Evolutionary conservation across 306 rosid genomes (phyloP).

Genomic region (Fragaria iinumae): DNA sequence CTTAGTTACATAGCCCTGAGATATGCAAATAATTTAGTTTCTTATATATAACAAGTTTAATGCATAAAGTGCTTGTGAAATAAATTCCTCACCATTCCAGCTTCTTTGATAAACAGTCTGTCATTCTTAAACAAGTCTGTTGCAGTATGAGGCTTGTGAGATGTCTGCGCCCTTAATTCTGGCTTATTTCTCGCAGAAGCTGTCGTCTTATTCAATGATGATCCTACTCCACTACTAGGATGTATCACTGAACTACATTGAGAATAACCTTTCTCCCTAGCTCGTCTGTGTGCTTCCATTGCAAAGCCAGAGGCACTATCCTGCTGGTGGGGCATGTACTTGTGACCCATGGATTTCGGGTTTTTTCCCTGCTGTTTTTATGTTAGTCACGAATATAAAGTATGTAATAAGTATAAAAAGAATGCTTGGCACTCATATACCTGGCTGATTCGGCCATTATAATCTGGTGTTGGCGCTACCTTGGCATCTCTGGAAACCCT

Average conservation of each 20-base stretch:
- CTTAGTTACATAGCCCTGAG: conserved; percentile 55
- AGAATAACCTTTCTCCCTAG: conserved; percentile 30
- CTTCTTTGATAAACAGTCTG: conserved; percentile 28
- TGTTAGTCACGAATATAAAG: conserved; percentile 25
- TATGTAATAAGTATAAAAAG: not conserved
- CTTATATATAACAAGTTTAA: not conserved
- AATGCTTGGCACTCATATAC: conserved; percentile 25
- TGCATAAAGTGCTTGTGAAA: not conserved
- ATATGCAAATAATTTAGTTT: conserved; percentile 4
- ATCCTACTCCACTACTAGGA: conserved; percentile 24
- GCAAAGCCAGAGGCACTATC: conserved; percentile 40
- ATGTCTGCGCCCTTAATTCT: conserved; percentile 45
- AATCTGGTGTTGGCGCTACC: conserved; percentile 48
- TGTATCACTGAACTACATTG: conserved; percentile 45
- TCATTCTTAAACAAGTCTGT: conserved; percentile 46
- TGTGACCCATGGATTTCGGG: conserved; percentile 30
- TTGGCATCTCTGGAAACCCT: conserved; percentile 51
- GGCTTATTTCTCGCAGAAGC: conserved; percentile 31
- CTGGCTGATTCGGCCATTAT: conserved; percentile 43
- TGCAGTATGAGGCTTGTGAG: conserved; percentile 39
- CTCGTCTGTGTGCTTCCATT: conserved; percentile 33
- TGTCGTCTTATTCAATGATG: conserved; percentile 36
- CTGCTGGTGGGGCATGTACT: conserved; percentile 31
- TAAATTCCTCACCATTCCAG: conserved; percentile 42
- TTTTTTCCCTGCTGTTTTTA: conserved; percentile 48